Conservation (phyloP, 176 grass and related monocot species). For the Bromus sterilis region DNA sequence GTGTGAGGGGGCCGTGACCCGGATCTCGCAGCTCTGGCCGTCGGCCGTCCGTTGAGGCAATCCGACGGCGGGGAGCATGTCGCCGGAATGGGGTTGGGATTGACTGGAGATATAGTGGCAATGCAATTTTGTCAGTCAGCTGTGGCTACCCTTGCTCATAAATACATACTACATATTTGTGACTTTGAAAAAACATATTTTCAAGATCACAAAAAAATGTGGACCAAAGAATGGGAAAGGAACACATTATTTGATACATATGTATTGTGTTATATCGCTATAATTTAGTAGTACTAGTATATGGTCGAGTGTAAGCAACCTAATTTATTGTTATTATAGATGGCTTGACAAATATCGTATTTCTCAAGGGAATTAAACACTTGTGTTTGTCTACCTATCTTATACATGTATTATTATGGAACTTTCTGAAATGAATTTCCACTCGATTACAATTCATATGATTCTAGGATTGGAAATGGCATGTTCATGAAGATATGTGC, state of each 20-base stretch:
- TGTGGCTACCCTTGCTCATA: background rate
- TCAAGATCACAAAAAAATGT: no score
- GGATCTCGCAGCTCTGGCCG: background rate
- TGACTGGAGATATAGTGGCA: background rate
- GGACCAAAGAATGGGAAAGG: no score
- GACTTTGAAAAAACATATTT: no score
- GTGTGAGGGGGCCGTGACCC: background rate
- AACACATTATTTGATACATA: background rate
- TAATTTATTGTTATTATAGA: background rate
- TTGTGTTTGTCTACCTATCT: background rate
- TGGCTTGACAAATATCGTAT: background rate
- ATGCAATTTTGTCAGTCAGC: no score
- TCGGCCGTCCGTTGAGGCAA: background rate
- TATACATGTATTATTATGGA: background rate
- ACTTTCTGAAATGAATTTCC: background rate
- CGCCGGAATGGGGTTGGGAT: background rate
- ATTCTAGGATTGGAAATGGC: background rate
- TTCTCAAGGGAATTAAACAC: background rate
- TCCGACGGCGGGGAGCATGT: background rate
- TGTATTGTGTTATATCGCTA: background rate
- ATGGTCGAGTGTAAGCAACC: background rate
- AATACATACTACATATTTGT: background rate
- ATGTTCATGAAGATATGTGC: background rate
- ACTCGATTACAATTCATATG: background rate
- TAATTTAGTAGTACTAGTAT: background rate